These are phyloP conservation scores for Wickerhamiella bombiphila DNA, from an alignment of 805 yeast genomes.

Conservation along the genomic window DNA sequence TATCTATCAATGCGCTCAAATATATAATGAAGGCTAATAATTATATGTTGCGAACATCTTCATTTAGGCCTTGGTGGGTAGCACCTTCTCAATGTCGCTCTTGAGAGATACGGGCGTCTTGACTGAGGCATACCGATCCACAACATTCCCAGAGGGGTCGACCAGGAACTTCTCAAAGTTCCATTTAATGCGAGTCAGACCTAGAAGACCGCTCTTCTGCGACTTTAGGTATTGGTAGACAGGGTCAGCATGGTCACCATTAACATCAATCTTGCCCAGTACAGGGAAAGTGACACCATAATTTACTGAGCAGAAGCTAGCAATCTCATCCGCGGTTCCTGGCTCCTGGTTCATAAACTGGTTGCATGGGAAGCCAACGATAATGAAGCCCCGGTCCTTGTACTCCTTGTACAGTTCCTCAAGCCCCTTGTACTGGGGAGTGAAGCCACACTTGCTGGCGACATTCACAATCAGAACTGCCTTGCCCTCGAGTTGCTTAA, in stretches of 20 bases:
- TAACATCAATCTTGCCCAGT: slow-evolving; percentile 74
- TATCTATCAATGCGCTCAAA: neutral
- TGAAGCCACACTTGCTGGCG: slow-evolving; percentile 73
- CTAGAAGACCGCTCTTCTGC: slow-evolving; percentile 43
- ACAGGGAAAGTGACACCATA: slow-evolving; percentile 90
- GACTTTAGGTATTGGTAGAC: slow-evolving; percentile 66
- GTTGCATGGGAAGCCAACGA: slow-evolving; percentile 84
- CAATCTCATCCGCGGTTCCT: slow-evolving; percentile 51
- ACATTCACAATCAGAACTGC: slow-evolving; percentile 77
- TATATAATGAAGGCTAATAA: no score
- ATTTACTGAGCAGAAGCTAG: slow-evolving; percentile 57
- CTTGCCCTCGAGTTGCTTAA: slow-evolving; percentile 54
- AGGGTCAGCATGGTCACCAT: slow-evolving; percentile 69
- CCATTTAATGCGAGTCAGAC: slow-evolving; percentile 64
- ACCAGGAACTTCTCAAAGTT: slow-evolving; percentile 65
- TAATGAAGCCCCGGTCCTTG: slow-evolving; percentile 44
- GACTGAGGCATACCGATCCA: slow-evolving; percentile 51
- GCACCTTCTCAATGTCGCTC: slow-evolving; percentile 41
- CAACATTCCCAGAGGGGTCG: slow-evolving; percentile 43
- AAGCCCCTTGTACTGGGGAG: slow-evolving; percentile 64
- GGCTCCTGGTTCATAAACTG: slow-evolving; percentile 79
- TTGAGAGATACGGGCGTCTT: slow-evolving; percentile 53
- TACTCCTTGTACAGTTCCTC: slow-evolving; percentile 57
- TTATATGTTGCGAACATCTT: no score
- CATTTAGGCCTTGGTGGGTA: slow-evolving; percentile 18